These are phyloP conservation scores for Citrus cavaleriei DNA, from an alignment of 345 rosid species.

Conservation along the genomic window DNA sequence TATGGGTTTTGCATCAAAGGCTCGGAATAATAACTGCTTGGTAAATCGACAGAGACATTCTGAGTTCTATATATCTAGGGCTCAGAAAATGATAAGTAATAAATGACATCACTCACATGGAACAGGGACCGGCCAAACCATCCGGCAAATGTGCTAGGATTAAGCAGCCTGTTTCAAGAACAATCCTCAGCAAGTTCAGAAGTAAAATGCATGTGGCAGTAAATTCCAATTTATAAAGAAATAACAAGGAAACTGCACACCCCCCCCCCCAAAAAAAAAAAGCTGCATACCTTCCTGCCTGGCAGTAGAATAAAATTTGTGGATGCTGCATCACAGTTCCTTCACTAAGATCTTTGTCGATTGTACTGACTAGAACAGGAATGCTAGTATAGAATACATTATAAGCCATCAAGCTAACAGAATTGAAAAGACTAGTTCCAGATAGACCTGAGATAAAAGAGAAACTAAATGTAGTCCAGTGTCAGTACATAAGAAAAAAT, in stretches of 20 bases:
- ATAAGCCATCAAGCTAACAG: slow-evolving; percentile 98
- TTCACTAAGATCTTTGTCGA: slow-evolving; percentile 97
- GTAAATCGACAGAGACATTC: not conserved
- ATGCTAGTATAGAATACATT: slow-evolving; percentile 95
- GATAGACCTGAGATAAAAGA: slow-evolving; percentile 99
- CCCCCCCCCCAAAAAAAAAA: too few species aligned
- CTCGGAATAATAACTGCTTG: not conserved
- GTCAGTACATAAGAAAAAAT: slow-evolving; percentile 36
- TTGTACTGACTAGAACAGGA: slow-evolving; percentile 88
- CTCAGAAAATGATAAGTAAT: not conserved
- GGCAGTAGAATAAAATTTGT: slow-evolving; percentile 94
- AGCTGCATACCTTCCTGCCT: slow-evolving; percentile 85
- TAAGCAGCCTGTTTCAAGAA: slow-evolving; percentile 70
- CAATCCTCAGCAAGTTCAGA: slow-evolving; percentile 1
- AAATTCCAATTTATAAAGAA: slow-evolving; percentile 3
- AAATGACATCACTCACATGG: slow-evolving; percentile 57
- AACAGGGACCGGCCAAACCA: slow-evolving; percentile 98
- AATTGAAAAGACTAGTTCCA: slow-evolving; percentile 97
- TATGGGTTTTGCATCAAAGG: not conserved
- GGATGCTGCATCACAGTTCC: slow-evolving; percentile 96
- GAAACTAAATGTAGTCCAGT: slow-evolving; percentile 53
- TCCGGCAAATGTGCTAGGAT: slow-evolving; percentile 98
- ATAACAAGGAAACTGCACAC: not conserved
- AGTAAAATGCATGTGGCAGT: not conserved
- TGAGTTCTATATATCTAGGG: not conserved